phyloP scores from a whole-genome alignment of 1,284 basidiomycete genomes.

The Leccinum brunneo-olivaceum region DNA sequence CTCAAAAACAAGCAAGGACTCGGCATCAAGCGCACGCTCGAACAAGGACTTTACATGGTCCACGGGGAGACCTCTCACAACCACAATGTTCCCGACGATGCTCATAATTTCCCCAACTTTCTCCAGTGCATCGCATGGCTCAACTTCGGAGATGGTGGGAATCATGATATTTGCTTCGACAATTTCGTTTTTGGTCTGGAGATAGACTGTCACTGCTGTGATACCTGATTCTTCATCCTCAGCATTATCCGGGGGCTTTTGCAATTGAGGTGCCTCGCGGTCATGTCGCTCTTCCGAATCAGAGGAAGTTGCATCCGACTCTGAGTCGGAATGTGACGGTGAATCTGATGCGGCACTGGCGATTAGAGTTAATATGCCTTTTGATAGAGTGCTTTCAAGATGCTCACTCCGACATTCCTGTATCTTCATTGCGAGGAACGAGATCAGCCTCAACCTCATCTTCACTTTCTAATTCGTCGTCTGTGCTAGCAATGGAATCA shows the following conservation, averaged over 20 bases:
- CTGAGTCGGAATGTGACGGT: slow-evolving; percentile 39
- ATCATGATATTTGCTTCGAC: slow-evolving; percentile 43
- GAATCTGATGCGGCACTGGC: slow-evolving; percentile 31
- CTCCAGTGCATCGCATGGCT: slow-evolving; percentile 54
- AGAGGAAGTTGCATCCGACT: slow-evolving; percentile 32
- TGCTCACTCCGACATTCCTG: slow-evolving; percentile 21
- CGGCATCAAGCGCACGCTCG: slow-evolving; percentile 68
- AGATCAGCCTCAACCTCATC: slow-evolving; percentile 63
- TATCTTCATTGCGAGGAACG: slow-evolving; percentile 35
- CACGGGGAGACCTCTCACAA: slow-evolving; percentile 56
- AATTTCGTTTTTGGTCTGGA: slow-evolving; percentile 63
- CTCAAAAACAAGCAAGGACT: slow-evolving; percentile 81
- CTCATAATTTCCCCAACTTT: slow-evolving; percentile 70
- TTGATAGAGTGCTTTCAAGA: slow-evolving; percentile 4
- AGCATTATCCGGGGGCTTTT: slow-evolving; percentile 17
- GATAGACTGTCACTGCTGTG: slow-evolving; percentile 35
- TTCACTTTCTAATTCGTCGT: slow-evolving; percentile 50
- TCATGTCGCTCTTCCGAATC: slow-evolving; percentile 25
- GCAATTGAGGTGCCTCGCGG: slow-evolving; percentile 7
- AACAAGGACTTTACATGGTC: slow-evolving; percentile 38
- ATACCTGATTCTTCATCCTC: slow-evolving; percentile 48
- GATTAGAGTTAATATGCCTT: slow-evolving; percentile 17
- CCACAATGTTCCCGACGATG: slow-evolving; percentile 62
- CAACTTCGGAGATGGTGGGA: slow-evolving; percentile 54
- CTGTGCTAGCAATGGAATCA: slow-evolving; percentile 47